phyloP scores from a whole-genome alignment of 2,329 filamentous ascomycete species.

The Fusarium pininemorale region DNA sequence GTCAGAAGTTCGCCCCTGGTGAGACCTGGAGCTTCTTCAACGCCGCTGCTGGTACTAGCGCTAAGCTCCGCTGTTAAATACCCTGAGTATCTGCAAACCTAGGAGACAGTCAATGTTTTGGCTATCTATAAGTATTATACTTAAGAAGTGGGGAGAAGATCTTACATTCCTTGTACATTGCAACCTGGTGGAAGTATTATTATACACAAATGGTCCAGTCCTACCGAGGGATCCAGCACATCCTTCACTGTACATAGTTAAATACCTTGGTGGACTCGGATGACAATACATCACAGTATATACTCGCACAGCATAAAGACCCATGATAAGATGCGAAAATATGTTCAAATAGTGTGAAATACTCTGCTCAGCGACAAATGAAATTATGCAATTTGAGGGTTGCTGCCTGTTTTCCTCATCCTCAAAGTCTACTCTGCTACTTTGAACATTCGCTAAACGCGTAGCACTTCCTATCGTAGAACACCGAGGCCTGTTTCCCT shows the following conservation, averaged over 20 bases:
- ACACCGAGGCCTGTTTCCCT: background rate
- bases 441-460: background rate
- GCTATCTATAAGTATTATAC: background rate
- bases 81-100: fast-evolving
- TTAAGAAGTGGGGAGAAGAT: background rate
- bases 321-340: fast-evolving
- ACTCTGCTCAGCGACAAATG: fast-evolving
- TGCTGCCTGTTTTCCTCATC: background rate
- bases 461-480: background rate
- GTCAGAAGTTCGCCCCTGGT: conserved; percentile 28
- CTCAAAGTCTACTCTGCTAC: background rate
- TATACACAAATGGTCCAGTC: background rate
- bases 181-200: background rate
- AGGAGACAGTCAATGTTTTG: fast-evolving
- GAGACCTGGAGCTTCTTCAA: conserved; percentile 43
- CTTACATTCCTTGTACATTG: conserved; percentile 14
- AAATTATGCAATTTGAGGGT: background rate
- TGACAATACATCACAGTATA: background rate
- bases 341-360: fast-evolving
- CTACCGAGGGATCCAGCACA: background rate
- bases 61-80: background rate
- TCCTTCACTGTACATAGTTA: background rate
- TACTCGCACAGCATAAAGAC: background rate
- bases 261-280: background rate
- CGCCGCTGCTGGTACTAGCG: conserved; percentile 6